A percentile compares a stretch with the other conserved stretches of the same genome.
Evolutionary conservation across 768 basidiomycete genomes (phyloP).

Genomic region (Agaricus blazei): DNA sequence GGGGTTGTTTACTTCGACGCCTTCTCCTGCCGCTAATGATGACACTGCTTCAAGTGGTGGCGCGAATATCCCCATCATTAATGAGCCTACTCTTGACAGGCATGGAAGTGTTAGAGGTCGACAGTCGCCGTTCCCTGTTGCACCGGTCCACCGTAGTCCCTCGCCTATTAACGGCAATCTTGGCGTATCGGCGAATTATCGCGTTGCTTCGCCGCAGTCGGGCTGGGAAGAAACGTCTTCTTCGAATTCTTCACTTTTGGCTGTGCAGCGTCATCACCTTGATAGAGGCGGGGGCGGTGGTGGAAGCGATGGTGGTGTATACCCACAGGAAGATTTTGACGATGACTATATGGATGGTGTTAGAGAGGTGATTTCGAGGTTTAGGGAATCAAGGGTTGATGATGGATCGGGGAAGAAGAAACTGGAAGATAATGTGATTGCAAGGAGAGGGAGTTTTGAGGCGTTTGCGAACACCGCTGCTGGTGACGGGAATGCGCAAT

Average conservation of each 20-base stretch:
- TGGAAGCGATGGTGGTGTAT: not conserved
- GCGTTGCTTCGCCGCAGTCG: not conserved
- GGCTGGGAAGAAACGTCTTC: not conserved
- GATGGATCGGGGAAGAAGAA: not conserved
- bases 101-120: constrained; percentile 29
- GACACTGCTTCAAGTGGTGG: not conserved
- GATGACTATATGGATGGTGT: constrained; percentile 8
- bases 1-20: not conserved
- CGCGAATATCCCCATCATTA: not conserved
- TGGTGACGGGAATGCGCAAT: not conserved
- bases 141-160: constrained; percentile 22
- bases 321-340: not conserved
- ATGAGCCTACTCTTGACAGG: not conserved
- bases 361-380: constrained; percentile 11
- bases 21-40: not conserved
- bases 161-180: not conserved
- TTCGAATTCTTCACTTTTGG: not conserved
- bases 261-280: not conserved
- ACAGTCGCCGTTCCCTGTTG: constrained; percentile 47
- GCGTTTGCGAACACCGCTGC: not conserved
- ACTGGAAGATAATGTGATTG: not conserved
- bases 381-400: constrained; percentile 9
- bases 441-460: constrained; percentile 2
- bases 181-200: not conserved
- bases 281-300: not conserved